Conservation (phyloP, 495 filamentous ascomycete species). For the Trichoderma orchidacearum region DNA sequence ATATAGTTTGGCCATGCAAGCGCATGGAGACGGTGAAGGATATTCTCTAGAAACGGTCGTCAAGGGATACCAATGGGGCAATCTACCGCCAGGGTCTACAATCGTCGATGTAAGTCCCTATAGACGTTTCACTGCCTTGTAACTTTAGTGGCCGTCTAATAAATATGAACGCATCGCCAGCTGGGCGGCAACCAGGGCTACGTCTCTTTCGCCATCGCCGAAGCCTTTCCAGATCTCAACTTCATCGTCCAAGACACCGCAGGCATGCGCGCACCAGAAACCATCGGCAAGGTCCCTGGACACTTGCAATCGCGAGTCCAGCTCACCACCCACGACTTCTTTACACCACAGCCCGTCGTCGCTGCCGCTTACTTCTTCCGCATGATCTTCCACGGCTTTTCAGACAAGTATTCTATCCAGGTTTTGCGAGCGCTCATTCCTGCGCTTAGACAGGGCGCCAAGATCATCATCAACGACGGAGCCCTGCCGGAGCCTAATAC, state of each 20-base stretch:
- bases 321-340: constrained; percentile 36
- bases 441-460: constrained; percentile 31
- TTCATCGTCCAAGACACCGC: constrained; percentile 15
- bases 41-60: constrained; percentile 8
- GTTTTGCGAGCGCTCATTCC: constrained; percentile 37
- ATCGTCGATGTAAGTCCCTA: constrained; percentile 4
- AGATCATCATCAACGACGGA: constrained; percentile 32
- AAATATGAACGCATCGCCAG: too few species aligned
- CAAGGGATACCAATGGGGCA: constrained; percentile 13
- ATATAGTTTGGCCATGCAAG: constrained; percentile 14
- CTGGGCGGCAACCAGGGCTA: constrained; percentile 16
- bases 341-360: constrained; percentile 26
- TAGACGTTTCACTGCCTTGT: too few species aligned
- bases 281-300: constrained; percentile 9
- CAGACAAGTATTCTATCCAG: constrained; percentile 35
- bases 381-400: constrained; percentile 42
- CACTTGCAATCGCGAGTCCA: constrained; percentile 7
- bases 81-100: constrained; percentile 4
- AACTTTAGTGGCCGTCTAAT: too few species aligned
- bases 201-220: constrained; percentile 12
- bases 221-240: constrained; percentile 7
- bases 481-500: constrained; percentile 22
- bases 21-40: constrained; percentile 9
- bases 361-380: constrained; percentile 39
- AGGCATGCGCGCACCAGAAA: constrained; percentile 9